Base-by-base conservation (phyloP, 1,139 yeast species). In the Magnusiomyces tetraspermus region DNA sequence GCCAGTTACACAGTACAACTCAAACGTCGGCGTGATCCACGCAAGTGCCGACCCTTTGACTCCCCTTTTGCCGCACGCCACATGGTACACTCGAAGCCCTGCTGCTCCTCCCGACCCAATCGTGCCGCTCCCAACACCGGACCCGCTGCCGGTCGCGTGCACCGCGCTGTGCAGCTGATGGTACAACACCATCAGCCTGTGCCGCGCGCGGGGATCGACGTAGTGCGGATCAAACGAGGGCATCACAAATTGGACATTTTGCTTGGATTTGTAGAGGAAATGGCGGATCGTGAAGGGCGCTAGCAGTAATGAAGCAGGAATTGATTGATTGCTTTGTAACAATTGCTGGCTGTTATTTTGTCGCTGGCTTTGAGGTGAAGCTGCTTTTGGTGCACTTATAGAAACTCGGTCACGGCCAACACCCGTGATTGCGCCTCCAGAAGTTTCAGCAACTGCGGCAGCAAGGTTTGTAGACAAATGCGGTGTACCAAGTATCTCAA, bases 191-290 rank as follows among this genome's bases (percentile, higher is more conserved):
- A 73, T 69, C 38, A 76, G 63, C 48, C 69, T 68, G 23, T 66
- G 67, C 49, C 62, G 61, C 37, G 63, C 58, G 30, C 67, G 63
- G 13, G 63, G 61, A 30, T 66, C 62, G 49, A 66, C 61, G 49
- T 56, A 60, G 42, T 63, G 66, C 23, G 71, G 63, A 11, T 63
- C 66, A 28, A 63, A 60, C 33, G 63, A 59, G 6, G 82, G 75
- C 68, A 73, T 75, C 11, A 81, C 74, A 61, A 75, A 82, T 60
- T 83, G 89, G 2, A 82, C 78, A 54, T 79, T 77, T 24, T 70
- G 70, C 57, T 79, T 82, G 48, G 87, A 78, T 66, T 85, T 88
- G 71, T 80, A 89, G 28, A 89, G 75, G 64, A 92, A 92, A 69
- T 90, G 97, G 56, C 81, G 79, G 23, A 88, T 75, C 51, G 46